Base-by-base conservation (phyloP, 148 eudicot species). In the Silene latifolia region DNA sequence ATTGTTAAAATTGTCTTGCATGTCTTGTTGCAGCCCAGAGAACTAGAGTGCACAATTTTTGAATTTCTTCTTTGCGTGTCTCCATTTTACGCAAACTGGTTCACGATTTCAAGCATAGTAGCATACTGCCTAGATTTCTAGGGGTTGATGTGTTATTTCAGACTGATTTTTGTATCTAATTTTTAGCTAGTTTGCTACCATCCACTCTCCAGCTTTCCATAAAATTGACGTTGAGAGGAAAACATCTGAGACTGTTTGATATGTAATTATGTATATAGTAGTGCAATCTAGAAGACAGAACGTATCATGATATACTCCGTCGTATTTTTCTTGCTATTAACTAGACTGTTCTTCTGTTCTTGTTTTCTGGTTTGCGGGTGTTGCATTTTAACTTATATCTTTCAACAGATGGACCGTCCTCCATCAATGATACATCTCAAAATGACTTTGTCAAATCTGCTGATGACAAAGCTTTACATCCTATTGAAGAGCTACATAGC, bases 351-450 rank as follows among this genome's bases (percentile, higher is more conserved):
- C 23, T 44, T 18, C 25, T 60, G 18, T 29, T 20, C 64, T 78
- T n/a, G 51, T 56, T 58, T 39, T 24, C 42, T 82, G 77, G 70
- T 24, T 58, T 44, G 71, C 87, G 89, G 96, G 92, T 84, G 67
- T 77, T 79, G 24, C 84, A 78, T 47, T 88, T 88, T 69, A 84
- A 81, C 74, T 85, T 89, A 53, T 86, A 84, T 81, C 83, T 91
- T 74, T 89, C 94, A 47, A 61, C 73, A 1, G 86, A 82, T 78
- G 83, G 75, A 54, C 59, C 67, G 24, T 85, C 88, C 60, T 78
- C 87, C 11, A 65, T 71, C 68, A 67, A 63, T 11, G 72, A 64
- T 46, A 75, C 64, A 20, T 79, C 79, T 77, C 87, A 83, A 80
- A 75, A 68, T 35, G 83, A 83, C 27, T 63, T 20, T 63, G 66